A percentile compares a stretch with the other conserved stretches of the same genome.
phyloP scores from a whole-genome alignment of 805 yeast genomes.

The Hanseniaspora lachancei region DNA sequence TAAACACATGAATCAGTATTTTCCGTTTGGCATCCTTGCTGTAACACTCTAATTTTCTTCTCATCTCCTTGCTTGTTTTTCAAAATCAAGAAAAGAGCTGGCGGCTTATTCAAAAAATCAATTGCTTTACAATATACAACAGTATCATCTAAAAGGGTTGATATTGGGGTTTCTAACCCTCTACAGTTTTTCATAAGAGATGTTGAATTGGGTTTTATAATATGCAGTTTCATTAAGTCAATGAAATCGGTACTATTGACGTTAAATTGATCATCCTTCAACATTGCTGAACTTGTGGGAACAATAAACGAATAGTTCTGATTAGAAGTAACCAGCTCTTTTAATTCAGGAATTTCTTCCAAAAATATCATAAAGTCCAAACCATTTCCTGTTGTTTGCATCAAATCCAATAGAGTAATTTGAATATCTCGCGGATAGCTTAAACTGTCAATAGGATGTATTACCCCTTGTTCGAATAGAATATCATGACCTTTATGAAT shows the following conservation, averaged over 20 bases:
- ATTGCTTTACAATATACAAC: constrained; percentile 34
- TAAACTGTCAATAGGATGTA: constrained; percentile 51
- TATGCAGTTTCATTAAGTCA: constrained; percentile 52
- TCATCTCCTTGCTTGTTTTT: constrained; percentile 29
- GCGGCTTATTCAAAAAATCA: constrained; percentile 28
- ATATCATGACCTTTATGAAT: constrained; percentile 42
- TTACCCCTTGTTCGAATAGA: constrained; percentile 71
- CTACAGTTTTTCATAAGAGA: constrained; percentile 38
- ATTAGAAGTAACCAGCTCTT: constrained; percentile 30
- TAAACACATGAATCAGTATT: constrained; percentile 40
- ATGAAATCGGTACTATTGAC: constrained; percentile 32
- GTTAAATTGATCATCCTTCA: constrained; percentile 36
- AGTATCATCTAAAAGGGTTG: constrained; percentile 25
- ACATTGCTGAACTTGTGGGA: constrained; percentile 51
- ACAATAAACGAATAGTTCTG: constrained; percentile 50
- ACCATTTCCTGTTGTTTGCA: constrained; percentile 39
- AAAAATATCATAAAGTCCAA: constrained; percentile 35
- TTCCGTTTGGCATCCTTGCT: constrained; percentile 46
- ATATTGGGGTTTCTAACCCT: constrained; percentile 29
- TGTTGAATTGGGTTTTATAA: constrained; percentile 48
- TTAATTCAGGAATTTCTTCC: constrained; percentile 31
- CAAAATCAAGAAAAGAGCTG: constrained; percentile 24
- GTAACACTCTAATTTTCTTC: constrained; percentile 45
- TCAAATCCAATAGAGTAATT: constrained; percentile 43
- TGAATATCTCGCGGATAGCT: constrained; percentile 44